Base-by-base conservation (phyloP, 2,329 filamentous ascomycete species). In the Lachnellula subtilissima region DNA sequence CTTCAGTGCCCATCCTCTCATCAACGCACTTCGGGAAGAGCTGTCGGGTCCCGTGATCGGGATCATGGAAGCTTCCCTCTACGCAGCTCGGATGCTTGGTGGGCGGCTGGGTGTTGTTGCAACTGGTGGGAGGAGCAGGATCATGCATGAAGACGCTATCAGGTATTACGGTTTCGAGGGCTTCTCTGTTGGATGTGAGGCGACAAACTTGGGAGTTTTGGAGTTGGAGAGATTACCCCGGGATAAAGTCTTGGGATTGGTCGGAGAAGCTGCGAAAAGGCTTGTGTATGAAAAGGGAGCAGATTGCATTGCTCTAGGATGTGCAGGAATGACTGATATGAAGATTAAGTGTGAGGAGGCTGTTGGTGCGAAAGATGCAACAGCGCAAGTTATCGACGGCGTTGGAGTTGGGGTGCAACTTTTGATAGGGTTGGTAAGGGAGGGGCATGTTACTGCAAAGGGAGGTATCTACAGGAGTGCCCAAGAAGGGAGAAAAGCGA, bases 241-340 rank as follows among this genome's bases (percentile, higher is more conserved):
- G 0, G 83, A 83, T 5, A 80, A 89, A 60, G 83, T 96, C 32
- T 74, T 78, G 40, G 71, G 72, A 55, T 83, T 84, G 64, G 82
- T 96, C 66, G 84, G 78, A 58, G 78, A 83, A 17, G 91, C 91
- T 0, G 88, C 89, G 0, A 81, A 78, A 68, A 75, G 79, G 50
- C 73, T 96, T 23, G 72, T 96, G 23, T 69, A 71, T 7, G 76
- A 76, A 8, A 77, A 80, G 0, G 74, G 76, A 1, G 81, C 91
- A 0, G 76, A 78, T 14, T 88, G 85, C 36, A 83, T 96, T 12
- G 87, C 89, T 65, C 80, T 96, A 75, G 92, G 92, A 0, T 96
- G 92, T 70, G 92, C 89, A 2, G 92, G 91, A 0, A 96, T 96
- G 92, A 86, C 87, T 1, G 92, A 91, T 0, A 80, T 97, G 74